Evolutionary conservation across 1,284 basidiomycete genomes (phyloP), one percentile per base, ranked within the genome.

Genomic region (Pseudomicrostroma phylloplanum): DNA sequence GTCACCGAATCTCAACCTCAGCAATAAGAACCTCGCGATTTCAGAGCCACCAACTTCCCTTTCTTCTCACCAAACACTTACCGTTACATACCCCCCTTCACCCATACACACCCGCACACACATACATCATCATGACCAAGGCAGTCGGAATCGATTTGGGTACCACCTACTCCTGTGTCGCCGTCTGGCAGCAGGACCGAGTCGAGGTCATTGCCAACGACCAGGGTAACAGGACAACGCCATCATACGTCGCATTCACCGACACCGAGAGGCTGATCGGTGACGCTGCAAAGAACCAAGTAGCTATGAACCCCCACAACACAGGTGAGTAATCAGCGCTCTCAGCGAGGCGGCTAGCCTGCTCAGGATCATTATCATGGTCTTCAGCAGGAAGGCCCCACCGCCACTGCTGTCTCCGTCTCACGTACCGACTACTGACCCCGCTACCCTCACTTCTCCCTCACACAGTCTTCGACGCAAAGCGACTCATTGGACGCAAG

Each of bases 171-270:
- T 89, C 88, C 19, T 64, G 73, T 68, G 71, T 70, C 56, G 92
- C 89, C 85, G 92, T 96, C 71, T 96, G 92, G 92, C 90, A 92
- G 84, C 92, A 96, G 76, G 92, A 96, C 85, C 90, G 92, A 79
- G 93, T 96, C 71, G 93, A 96, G 84, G 94, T 94, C 83, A 79
- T 77, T 59, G 70, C 90, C 83, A 92, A 94, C 82, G 92, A 96
- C 84, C 92, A 94, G 85, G 92, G 92, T 81, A 96, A 96, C 85
- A 88, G 92, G 65, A 96, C 92, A 36, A 96, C 92, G 17, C 92
- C 92, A 48, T 96, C 76, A 56, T 78, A 78, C 62, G 70, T 78
- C 57, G 76, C 75, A 56, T 78, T 75, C 71, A 79, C 76, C 73
- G 91, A 94, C 80, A 88, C 84, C 66, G 92, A 96, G 84, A 91